These are phyloP conservation scores for Incumbomyces lentus DNA, from an alignment of 2,329 filamentous ascomycete species.

Conservation along the genomic window DNA sequence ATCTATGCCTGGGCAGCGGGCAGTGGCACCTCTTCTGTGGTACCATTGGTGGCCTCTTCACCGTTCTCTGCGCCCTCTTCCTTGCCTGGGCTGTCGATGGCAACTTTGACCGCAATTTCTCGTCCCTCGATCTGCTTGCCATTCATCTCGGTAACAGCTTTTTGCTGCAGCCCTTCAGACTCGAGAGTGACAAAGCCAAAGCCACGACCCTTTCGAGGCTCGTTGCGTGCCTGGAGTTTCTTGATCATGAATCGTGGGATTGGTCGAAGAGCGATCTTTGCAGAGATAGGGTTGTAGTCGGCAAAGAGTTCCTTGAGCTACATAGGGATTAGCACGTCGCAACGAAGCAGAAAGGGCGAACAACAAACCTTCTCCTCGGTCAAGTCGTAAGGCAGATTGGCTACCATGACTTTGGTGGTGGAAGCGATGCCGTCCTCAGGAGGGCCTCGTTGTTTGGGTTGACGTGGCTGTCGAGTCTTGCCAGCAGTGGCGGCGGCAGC, in stretches of 20 bases:
- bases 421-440: conserved; percentile 95
- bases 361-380: conserved; percentile 81
- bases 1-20: conserved; percentile 11
- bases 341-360: not conserved
- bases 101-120: conserved; percentile 99
- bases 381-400: conserved; percentile 96
- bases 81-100: conserved; percentile 98
- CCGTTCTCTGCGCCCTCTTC: conserved; percentile 61
- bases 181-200: conserved; percentile 96
- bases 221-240: conserved; percentile 96
- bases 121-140: conserved; percentile 98
- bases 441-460: conserved; percentile 77
- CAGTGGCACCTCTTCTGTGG: conserved; percentile 14
- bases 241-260: conserved; percentile 99
- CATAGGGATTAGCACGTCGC: conserved; percentile 23
- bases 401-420: conserved; percentile 99
- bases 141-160: conserved; percentile 97
- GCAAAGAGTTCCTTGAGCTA: conserved; percentile 96
- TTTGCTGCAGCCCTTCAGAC: conserved; percentile 91
- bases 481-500: conserved; percentile 23
- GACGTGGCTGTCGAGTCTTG: conserved; percentile 40
- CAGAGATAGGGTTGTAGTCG: conserved; percentile 81
- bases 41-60: conserved; percentile 25
- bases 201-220: conserved; percentile 96
- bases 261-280: conserved; percentile 96